These are phyloP conservation scores for Dendrothele bispora DNA, from an alignment of 768 basidiomycete species.

Conservation along the genomic window DNA sequence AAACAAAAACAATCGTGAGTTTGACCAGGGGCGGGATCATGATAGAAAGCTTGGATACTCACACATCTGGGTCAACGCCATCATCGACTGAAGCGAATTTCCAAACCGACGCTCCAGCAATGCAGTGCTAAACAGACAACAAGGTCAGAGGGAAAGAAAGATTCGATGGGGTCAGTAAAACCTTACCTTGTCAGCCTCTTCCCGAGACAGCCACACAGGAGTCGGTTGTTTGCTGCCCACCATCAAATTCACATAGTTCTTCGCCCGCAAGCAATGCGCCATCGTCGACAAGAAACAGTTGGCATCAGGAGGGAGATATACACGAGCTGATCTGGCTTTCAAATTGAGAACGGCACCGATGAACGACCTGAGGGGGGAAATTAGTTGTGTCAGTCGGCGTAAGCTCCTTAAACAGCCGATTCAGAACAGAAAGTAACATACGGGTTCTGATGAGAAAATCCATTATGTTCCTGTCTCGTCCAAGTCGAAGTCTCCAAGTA, in stretches of 20 bases:
- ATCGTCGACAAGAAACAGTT: conserved; percentile 85
- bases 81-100: conserved; percentile 75
- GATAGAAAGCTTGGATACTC: conserved; percentile 18
- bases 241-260: conserved; percentile 86
- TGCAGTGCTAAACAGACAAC: conserved; percentile 59
- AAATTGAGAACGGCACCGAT: conserved; percentile 84
- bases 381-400: too few relatives aligned
- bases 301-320: conserved; percentile 89
- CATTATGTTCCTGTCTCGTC: conserved; percentile 85
- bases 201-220: conserved; percentile 73
- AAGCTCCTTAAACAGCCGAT: too few relatives aligned
- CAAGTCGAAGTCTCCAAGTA: conserved; percentile 90
- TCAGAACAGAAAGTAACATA: conserved; percentile 7
- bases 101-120: conserved; percentile 88
- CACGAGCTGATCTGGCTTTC: conserved; percentile 68
- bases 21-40: too few relatives aligned
- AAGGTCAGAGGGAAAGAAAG: too few relatives aligned
- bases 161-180: too few relatives aligned
- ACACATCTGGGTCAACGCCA: conserved; percentile 74
- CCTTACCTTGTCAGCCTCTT: conserved; percentile 76
- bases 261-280: conserved; percentile 79
- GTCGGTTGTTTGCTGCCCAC: conserved; percentile 87
- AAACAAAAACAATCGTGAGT: too few relatives aligned
- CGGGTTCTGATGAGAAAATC: conserved; percentile 88
- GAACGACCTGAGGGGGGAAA: conserved; percentile 42